Conservation (phyloP, 495 filamentous ascomycete genomes). For the Daldinia bambusicola region DNA sequence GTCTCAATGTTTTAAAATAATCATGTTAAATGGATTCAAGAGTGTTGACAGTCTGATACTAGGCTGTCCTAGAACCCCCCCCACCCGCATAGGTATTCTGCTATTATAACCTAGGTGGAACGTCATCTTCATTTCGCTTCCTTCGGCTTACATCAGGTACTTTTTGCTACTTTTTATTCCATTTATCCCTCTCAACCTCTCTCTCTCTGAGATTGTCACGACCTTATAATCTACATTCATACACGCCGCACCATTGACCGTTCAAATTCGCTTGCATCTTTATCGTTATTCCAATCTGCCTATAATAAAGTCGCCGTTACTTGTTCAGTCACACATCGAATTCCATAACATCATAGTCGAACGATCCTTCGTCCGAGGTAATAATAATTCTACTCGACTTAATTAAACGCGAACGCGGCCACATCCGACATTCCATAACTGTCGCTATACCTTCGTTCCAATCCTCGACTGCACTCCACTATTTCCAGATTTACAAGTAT, state of each 20-base stretch:
- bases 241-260: not conserved
- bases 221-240: conserved; percentile 2
- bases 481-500: not conserved
- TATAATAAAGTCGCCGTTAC: conserved; percentile 7
- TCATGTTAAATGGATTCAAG: too few relatives aligned
- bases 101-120: conserved; percentile 21
- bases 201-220: not conserved
- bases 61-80: too few relatives aligned
- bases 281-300: not conserved
- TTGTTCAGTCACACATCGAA: not conserved
- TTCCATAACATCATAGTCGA: conserved; percentile 16
- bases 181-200: not conserved
- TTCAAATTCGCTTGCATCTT: not conserved
- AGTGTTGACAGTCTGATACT: too few relatives aligned
- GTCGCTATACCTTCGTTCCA: not conserved
- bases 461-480: not conserved
- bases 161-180: conserved; percentile 1
- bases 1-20: too few relatives aligned
- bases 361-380: not conserved
- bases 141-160: conserved; percentile 1
- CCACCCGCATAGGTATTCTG: too few relatives aligned
- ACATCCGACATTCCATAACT: conserved; percentile 6
- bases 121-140: conserved; percentile 29
- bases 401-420: conserved; percentile 29
- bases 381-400: conserved; percentile 6